Evolutionary conservation across 2,329 filamentous ascomycete genomes (phyloP), one percentile per base, ranked within the genome.

Genomic region (Rhinocladiella similis): DNA sequence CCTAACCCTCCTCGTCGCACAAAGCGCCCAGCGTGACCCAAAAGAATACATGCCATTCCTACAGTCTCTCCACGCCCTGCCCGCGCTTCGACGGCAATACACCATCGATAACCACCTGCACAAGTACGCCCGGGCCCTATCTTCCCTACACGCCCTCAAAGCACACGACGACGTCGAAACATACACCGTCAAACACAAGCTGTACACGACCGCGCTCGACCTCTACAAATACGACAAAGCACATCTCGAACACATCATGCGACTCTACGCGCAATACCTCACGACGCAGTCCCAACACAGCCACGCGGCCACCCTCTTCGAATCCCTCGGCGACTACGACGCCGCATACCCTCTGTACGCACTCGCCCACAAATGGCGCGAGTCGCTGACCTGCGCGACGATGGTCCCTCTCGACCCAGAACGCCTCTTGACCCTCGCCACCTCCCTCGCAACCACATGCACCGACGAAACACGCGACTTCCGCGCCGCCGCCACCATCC

Each of bases 1-100:
- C 10, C 83, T 99, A 6, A 87, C 93, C 3, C 80, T 99, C 10
- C 79, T 97, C 5, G 90, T 99, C 12, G 94, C 94, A 0, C 94
- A 99, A 68, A 92, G 97, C 69, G 94, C 92, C 0, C 94, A 99
- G 73, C 90, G 93, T 70, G 94, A 99, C 66, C 94, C 94, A 1
- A 81, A 91, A 64, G 94, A 99, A 71, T 99, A 99, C 66, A 83
- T 97, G 6, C 94, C 94, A 3, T 97, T 97, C 69, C 84, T 99
- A 49, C 92, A 96, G 68, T 86, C 86, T 35, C 81, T 99, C 2
- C 90, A 97, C 69, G 81, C 86, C 59, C 81, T 95, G 64, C 75
- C 88, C 0, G 80, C 84, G 10, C 72, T 89, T 10, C 85, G 91
- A 18, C 85, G 90, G 42, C 83, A 86, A 50, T 96, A 92, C 65